Base-by-base conservation (phyloP, 441 rosid genomes). In the Pelargonium fulgidum region DNA sequence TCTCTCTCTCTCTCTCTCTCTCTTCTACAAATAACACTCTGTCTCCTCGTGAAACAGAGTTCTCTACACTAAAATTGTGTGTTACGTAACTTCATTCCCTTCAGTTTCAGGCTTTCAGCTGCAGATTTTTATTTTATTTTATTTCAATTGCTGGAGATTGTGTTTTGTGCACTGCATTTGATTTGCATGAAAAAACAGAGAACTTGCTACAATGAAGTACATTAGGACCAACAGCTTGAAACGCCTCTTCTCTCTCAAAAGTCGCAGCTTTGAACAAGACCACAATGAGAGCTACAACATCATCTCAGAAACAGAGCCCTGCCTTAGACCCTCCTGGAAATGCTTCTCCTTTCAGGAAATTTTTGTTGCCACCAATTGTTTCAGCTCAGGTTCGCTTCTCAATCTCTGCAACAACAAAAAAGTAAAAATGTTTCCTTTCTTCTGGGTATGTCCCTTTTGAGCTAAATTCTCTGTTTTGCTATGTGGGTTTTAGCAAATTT, bases 321-420 rank as follows among this genome's bases (percentile, higher is more conserved):
- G 78, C 59, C 81, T 77, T 45, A 83, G 78, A 82, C 96, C 97
- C 82, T 73, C 88, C 1, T 93, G 97, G 99, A 89, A 79, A 84
- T 91, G 99, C 83, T 91, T 88, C 86, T 84, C 97, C 54, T 88
- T 77, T 72, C 85, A 87, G 13, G 95, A 93, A 85, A 89, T 93
- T 59, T 77, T 71, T 64, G 70, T 77, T 14, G 97, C 96, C 75
- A 89, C 99, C 67, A 77, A 81, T 66, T 86, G 76, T 72, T 91
- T 93, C 77, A 78, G 76, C 80, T 64, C 93, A 83, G 96, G 97
- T 90, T 70, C 70, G 72, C 44, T 52, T 58, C 64, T 10, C n/a
- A 52, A 33, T 17, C 0, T 29, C 14, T 56, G 9, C n/a, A 2
- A 22, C 8, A 22, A 19, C 39, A n/a, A 17, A 10, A 4, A 4